Base-by-base conservation (phyloP, 805 yeast genomes). In the Candida nanaspora region DNA sequence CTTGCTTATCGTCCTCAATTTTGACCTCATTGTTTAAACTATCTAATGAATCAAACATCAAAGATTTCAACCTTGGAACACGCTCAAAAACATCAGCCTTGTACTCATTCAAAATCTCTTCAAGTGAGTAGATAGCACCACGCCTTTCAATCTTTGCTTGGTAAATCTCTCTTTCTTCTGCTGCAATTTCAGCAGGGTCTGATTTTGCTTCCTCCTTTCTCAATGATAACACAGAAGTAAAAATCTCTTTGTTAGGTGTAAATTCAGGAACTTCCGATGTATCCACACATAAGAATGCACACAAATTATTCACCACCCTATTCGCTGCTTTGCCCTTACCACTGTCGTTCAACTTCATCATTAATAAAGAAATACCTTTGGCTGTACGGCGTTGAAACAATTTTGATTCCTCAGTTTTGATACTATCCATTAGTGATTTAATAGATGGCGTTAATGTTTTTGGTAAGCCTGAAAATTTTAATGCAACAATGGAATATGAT, bases 181-280 rank as follows among this genome's bases (percentile, higher is more conserved):
- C 72, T 0, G 78, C 72, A 43, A 75, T 69, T 46, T 80, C 88
- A 14, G 73, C 71, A 6, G 81, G 77, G 44, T 78, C 82, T 1
- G 78, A 61, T 38, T 69, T 69, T 1, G 81, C 76, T 47, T 86
- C 94, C 49, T 87, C 96, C 51, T 86, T 86, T 41, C 77, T 69
- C 49, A 88, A 68, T 1, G 96, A 86, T 40, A 89, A 62, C 11
- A 91, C 82, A 13, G 65, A 65, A 35, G 74, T 77, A 15, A 61
- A 69, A 41, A 70, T 66, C 13, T 63, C 60, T 30, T 74, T 72
- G 50, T 85, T 84, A 35, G 83, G 80, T 14, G 70, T 68, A 55
- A 86, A 93, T 53, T 87, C 97, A 2, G 98, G 98, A 26, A 91
- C 96, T 56, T 89, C 97, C 3, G 93, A 77, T 0, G 96, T 87